Evolutionary conservation across 2,329 filamentous ascomycete genomes (phyloP).

Genomic region (Xylaria digitata): DNA sequence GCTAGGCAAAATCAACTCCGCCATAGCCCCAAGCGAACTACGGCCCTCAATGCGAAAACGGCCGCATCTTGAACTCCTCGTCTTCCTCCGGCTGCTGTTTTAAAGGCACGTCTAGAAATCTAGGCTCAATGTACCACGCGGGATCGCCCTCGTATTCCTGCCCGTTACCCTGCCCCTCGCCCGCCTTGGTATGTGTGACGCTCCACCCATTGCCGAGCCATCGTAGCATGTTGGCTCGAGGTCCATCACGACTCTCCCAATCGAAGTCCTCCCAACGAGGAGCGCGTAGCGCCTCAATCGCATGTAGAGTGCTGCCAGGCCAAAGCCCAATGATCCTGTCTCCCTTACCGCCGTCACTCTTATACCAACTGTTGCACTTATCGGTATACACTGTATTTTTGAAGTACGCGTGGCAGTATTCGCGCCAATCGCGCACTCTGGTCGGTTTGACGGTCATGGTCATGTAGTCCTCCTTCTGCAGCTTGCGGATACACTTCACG

Average conservation of each 20-base stretch:
- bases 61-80: conserved; percentile 44
- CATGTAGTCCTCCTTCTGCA: conserved; percentile 60
- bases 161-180: conserved; percentile 34
- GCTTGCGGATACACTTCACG: conserved; percentile 58
- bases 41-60: conserved; percentile 48
- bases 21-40: background rate
- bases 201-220: conserved; percentile 59
- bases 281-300: conserved; percentile 55
- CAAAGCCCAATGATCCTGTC: conserved; percentile 57
- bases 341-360: conserved; percentile 55
- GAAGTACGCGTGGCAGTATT: conserved; percentile 61
- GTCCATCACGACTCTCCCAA: conserved; percentile 49
- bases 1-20: background rate
- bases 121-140: conserved; percentile 50
- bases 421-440: conserved; percentile 59
- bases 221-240: conserved; percentile 50
- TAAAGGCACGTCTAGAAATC: conserved; percentile 45
- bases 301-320: conserved; percentile 59
- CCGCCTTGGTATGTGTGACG: conserved; percentile 51
- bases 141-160: conserved; percentile 47
- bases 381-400: conserved; percentile 60
- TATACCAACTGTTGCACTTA: conserved; percentile 66
- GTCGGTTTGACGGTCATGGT: conserved; percentile 58
- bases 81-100: conserved; percentile 47
- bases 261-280: conserved; percentile 61